Percentiles rank a stretch among this genome's conserved stretches.
These are phyloP conservation scores for Tylopilus plumbeoviolaceoides DNA, from an alignment of 768 basidiomycete species.

Conservation along the genomic window DNA sequence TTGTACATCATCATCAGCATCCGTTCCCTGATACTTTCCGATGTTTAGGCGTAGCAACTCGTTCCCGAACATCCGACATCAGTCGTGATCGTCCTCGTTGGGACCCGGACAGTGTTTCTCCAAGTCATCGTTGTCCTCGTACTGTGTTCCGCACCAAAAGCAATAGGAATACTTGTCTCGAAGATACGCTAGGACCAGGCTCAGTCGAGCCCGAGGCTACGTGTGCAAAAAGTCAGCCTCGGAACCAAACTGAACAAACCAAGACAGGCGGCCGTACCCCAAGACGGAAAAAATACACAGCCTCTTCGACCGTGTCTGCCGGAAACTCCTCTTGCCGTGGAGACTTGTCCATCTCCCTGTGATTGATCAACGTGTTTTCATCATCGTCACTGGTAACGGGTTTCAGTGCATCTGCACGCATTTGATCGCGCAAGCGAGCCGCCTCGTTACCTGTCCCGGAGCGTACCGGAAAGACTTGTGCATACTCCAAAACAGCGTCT, in stretches of 20 bases:
- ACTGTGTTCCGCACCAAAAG: slow-evolving; percentile 86
- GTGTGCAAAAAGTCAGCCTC: slow-evolving; percentile 12
- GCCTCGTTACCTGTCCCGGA: slow-evolving; percentile 20
- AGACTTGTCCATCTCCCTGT: slow-evolving; percentile 14
- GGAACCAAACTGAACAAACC: not conserved
- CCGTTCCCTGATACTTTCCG: slow-evolving; percentile 11
- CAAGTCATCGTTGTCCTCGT: slow-evolving; percentile 59
- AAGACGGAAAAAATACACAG: slow-evolving; percentile 60
- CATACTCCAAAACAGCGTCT: slow-evolving; percentile 49
- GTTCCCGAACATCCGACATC: slow-evolving; percentile 16
- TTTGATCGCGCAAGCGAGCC: slow-evolving; percentile 63
- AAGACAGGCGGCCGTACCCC: slow-evolving; percentile 39
- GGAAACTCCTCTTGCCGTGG: slow-evolving; percentile 37
- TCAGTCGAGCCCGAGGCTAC: slow-evolving; percentile 69
- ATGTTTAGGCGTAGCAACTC: not conserved
- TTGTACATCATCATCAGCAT: slow-evolving; percentile 29
- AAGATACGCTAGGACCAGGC: slow-evolving; percentile 66
- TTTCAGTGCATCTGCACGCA: slow-evolving; percentile 69
- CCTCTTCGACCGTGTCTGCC: slow-evolving; percentile 61
- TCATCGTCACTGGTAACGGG: slow-evolving; percentile 38
- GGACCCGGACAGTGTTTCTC: slow-evolving; percentile 65
- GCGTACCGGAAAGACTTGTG: slow-evolving; percentile 16
- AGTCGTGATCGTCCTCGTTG: slow-evolving; percentile 79
- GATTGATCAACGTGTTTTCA: slow-evolving; percentile 29
- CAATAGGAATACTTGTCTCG: slow-evolving; percentile 72